Conservation (phyloP, 441 rosid species). For the Syzygium malaccense region DNA sequence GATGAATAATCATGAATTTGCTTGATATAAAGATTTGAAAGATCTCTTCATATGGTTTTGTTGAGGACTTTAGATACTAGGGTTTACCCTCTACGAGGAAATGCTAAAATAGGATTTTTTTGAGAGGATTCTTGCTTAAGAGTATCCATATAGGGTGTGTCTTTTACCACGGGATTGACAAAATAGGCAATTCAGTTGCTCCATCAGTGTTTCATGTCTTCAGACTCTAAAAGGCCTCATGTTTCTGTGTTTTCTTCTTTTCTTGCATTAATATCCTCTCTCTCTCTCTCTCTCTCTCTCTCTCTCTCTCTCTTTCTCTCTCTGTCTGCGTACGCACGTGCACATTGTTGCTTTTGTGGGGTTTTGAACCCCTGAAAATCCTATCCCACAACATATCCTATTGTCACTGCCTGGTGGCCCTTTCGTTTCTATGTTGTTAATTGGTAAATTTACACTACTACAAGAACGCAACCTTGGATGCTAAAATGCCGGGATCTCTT, state of each 20-base stretch:
- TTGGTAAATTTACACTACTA: background rate
- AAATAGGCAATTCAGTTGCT: background rate
- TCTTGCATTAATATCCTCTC: background rate
- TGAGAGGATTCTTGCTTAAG: background rate
- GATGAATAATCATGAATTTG: background rate
- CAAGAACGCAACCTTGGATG: background rate
- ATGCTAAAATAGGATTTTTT: background rate
- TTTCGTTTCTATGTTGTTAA: background rate
- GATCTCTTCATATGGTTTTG: background rate
- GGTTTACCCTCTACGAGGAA: background rate
- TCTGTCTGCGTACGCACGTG: fast-evolving
- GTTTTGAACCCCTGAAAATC: background rate
- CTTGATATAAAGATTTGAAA: background rate
- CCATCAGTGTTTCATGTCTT: background rate
- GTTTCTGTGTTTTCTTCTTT: background rate
- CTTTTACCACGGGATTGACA: background rate
- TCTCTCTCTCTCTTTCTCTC: background rate
- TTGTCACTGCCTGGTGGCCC: background rate
- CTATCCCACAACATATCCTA: background rate
- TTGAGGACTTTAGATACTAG: background rate
- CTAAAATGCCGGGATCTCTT: background rate
- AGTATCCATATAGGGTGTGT: background rate
- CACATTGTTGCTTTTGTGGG: background rate
- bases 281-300: background rate
- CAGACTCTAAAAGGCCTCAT: background rate